Evolutionary conservation across 768 basidiomycete species (phyloP).

Genomic region (Leccinum disarticulatum): DNA sequence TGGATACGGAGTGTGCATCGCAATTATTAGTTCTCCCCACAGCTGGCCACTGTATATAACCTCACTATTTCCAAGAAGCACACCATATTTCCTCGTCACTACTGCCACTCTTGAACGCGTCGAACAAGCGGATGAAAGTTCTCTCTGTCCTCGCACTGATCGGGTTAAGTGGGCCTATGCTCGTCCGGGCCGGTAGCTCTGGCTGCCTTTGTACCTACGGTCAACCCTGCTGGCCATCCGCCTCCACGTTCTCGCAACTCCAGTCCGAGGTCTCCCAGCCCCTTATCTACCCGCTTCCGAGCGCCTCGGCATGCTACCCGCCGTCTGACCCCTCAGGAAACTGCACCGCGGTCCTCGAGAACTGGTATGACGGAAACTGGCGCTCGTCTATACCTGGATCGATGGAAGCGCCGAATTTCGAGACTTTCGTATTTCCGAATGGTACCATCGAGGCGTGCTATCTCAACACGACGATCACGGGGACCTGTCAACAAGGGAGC

Average conservation of each 20-base stretch:
- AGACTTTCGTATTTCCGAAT: conserved; percentile 38
- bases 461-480: conserved; percentile 33
- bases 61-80: no score
- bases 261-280: conserved; percentile 18
- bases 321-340: conserved; percentile 33
- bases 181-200: neutral
- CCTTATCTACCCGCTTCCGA: conserved; percentile 15
- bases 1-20: no score
- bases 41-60: neutral
- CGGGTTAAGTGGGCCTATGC: neutral
- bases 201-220: conserved; percentile 20
- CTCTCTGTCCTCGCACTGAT: neutral
- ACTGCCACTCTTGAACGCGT: no score
- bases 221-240: conserved; percentile 22
- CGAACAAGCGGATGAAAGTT: neutral
- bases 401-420: conserved; percentile 37
- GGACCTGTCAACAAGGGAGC: conserved; percentile 23
- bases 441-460: conserved; percentile 41
- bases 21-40: no score
- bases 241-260: conserved; percentile 13
- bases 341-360: conserved; percentile 33
- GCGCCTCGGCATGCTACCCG: conserved; percentile 21
- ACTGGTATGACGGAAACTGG: conserved; percentile 39
- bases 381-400: conserved; percentile 41
- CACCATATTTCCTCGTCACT: neutral